Conservation (phyloP, 129 eudicot species). For the Oenanthe sinensis region DNA sequence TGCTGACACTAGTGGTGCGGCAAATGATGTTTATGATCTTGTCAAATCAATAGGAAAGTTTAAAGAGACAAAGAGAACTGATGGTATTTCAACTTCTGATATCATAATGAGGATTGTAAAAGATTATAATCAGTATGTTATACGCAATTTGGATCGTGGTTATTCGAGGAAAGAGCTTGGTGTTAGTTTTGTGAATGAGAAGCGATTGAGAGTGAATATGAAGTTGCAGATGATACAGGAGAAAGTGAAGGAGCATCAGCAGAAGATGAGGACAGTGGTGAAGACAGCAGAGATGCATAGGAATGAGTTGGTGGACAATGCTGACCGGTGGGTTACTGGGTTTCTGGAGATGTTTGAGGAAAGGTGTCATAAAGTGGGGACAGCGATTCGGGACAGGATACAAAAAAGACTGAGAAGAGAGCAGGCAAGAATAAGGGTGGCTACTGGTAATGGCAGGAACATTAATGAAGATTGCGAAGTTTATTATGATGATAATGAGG, state of each 20-base stretch:
- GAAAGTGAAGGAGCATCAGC: conserved; percentile 30
- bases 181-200: conserved; percentile 31
- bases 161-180: conserved; percentile 32
- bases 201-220: conserved; percentile 26
- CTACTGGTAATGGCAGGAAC: conserved; percentile 11
- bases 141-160: conserved; percentile 31
- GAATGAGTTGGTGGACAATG: conserved; percentile 31
- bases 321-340: conserved; percentile 37
- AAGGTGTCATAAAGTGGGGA: conserved; percentile 34
- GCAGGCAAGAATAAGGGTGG: conserved; percentile 6
- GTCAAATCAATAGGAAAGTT: conserved; percentile 26
- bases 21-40: conserved; percentile 16
- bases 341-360: conserved; percentile 37
- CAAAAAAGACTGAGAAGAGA: conserved; percentile 18
- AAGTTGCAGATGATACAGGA: conserved; percentile 27
- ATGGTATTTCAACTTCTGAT: conserved; percentile 32
- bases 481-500: conserved; percentile 20
- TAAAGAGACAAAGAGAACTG: conserved; percentile 28
- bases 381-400: conserved; percentile 25
- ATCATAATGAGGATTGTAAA: conserved; percentile 30
- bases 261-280: conserved; percentile 19
- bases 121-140: conserved; percentile 31
- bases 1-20: conserved; percentile 21
- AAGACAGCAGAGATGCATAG: conserved; percentile 23
- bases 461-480: conserved; percentile 12